Percentiles rank a stretch among this genome's conserved stretches.
phyloP scores from a whole-genome alignment of 257 asterid species.

The Gentiana macrophylla region DNA sequence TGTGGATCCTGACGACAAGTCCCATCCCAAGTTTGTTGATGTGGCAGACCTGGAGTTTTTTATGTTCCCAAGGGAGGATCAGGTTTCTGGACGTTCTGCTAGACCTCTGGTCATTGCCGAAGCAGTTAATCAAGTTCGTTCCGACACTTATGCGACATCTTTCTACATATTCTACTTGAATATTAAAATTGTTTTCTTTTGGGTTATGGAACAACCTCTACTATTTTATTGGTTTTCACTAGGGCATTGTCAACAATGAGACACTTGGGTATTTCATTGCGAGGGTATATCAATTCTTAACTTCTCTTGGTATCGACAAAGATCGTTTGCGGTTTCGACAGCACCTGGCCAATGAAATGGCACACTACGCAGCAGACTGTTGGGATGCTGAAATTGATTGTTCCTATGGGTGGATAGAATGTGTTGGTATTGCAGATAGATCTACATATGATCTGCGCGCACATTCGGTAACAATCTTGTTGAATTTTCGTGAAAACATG shows the following conservation, averaged over 20 bases:
- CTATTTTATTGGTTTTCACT: constrained; percentile 6
- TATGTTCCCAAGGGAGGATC: constrained; percentile 18
- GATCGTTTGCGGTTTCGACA: constrained; percentile 66
- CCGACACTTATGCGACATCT: constrained; percentile 4
- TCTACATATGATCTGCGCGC: constrained; percentile 79
- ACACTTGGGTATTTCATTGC: constrained; percentile 77
- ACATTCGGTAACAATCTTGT: constrained; percentile 38
- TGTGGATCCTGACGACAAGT: constrained; percentile 14
- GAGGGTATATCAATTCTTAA: constrained; percentile 60
- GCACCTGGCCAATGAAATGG: constrained; percentile 83
- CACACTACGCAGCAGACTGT: constrained; percentile 87
- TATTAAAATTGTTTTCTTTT: not conserved
- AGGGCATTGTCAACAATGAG: constrained; percentile 73
- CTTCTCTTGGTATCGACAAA: constrained; percentile 61
- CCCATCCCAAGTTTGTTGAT: constrained; percentile 15
- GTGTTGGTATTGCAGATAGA: constrained; percentile 82
- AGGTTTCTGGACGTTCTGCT: constrained; percentile 10
- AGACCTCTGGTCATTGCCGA: constrained; percentile 4
- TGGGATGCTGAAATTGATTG: constrained; percentile 90
- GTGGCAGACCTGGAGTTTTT: constrained; percentile 11
- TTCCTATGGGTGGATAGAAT: constrained; percentile 81
- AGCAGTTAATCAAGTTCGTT: constrained; percentile 11
- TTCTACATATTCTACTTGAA: not conserved
- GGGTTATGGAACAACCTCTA: constrained; percentile 4
- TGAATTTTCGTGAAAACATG: not conserved